Evolutionary conservation across 139 green algal species (phyloP), one percentile per base, ranked within the genome.

Genomic region (Picochlorum sp.): DNA sequence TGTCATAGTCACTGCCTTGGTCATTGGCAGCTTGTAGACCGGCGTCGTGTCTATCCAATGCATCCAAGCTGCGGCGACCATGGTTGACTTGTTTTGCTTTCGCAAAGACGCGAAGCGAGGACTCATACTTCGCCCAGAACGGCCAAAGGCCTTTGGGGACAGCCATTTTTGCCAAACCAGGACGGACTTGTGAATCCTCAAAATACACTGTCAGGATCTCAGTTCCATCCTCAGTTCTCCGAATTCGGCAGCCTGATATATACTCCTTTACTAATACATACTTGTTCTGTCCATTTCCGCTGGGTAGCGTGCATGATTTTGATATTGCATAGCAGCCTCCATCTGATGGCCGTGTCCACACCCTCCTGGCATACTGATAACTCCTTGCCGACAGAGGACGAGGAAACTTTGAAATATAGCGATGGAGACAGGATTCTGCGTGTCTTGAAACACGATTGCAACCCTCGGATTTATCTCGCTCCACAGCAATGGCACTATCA

Each of bases 131-230:
- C 45, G 77, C 69, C 32, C 83, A 76, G 52, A 83, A 79, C 1
- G 77, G 69, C 85, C 85, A 91, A 61, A 91, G 71, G 23, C 71
- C 83, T 61, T 87, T 85, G 46, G 78, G 77, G 7, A 92, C 69
- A 6, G 71, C 78, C 72, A 92, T 74, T 71, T 92, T 92, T 54
- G 71, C 58, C 5, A 92, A 68, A 50, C 79, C 75, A 5, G 81
- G 49, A 14, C 73, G 49, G 37, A 74, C 72, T 13, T 71, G 54
- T 7, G 67, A 62, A 81, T 92, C 83, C 72, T 92, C 85, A 71
- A 87, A 92, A 65, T 92, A 92, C 6, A 84, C 50, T 20, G 82
- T 75, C 7, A 80, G 51, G 37, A 89, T 57, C 61, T 92, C 84
- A 4, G 80, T 64, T 23, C 75, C 80, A 58, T 47, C n/a, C 0